Conservation (phyloP, 257 asterid genomes). For the Rhazya stricta region DNA sequence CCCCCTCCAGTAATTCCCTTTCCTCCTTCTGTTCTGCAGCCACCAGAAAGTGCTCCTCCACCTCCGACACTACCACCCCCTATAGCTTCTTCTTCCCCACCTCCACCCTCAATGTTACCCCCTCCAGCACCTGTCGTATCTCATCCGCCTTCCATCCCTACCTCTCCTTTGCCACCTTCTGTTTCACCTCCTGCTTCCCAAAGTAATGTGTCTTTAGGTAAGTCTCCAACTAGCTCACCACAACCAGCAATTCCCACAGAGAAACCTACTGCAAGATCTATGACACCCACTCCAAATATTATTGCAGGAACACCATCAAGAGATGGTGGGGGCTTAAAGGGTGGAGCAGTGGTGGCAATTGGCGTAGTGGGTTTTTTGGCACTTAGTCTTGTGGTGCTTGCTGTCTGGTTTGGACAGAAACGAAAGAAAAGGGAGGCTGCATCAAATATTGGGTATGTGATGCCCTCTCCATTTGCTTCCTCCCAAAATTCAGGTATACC, state of each 20-base stretch:
- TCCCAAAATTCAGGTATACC: constrained; percentile 77
- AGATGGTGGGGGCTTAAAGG: constrained; percentile 34
- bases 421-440: constrained; percentile 51
- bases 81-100: constrained; percentile 33
- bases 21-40: constrained; percentile 35
- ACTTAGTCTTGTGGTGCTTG: constrained; percentile 52
- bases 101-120: constrained; percentile 26
- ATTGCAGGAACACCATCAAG: constrained; percentile 34
- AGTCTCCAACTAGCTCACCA: constrained; percentile 29
- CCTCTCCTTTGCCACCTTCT: constrained; percentile 34
- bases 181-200: constrained; percentile 40
- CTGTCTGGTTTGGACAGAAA: constrained; percentile 49
- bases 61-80: constrained; percentile 42
- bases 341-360: constrained; percentile 48
- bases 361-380: constrained; percentile 63
- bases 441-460: constrained; percentile 36
- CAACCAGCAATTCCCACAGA: constrained; percentile 37
- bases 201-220: constrained; percentile 28
- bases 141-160: constrained; percentile 29
- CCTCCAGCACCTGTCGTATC: constrained; percentile 29
- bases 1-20: constrained; percentile 43
- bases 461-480: constrained; percentile 73
- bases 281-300: constrained; percentile 34
- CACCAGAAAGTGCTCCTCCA: constrained; percentile 47
- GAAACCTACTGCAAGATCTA: constrained; percentile 65